phyloP scores from a whole-genome alignment of 768 basidiomycete species.

The Boletus patriciae region DNA sequence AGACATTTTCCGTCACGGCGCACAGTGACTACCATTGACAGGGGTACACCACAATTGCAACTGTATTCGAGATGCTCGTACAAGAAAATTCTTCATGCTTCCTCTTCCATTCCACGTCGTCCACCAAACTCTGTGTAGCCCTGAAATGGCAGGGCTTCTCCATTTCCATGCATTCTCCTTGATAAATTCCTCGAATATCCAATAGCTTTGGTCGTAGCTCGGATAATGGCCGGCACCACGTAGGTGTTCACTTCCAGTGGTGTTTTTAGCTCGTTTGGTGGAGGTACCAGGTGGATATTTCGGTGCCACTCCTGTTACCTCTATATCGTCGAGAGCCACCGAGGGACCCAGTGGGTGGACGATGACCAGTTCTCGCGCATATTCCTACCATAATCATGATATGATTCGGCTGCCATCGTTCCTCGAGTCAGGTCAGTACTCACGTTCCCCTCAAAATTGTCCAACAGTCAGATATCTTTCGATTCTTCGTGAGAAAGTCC shows the following conservation, averaged over 20 bases:
- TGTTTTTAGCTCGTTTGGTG: conserved; percentile 32
- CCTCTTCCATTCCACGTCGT: conserved; percentile 41
- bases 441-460: conserved; percentile 81
- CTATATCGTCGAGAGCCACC: conserved; percentile 29
- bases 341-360: conserved; percentile 57
- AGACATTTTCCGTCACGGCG: conserved; percentile 4
- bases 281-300: conserved; percentile 41
- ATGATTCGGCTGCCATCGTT: not conserved
- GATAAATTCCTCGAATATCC: conserved; percentile 85
- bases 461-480: conserved; percentile 69
- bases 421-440: conserved; percentile 27
- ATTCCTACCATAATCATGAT: conserved; percentile 56
- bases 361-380: conserved; percentile 52
- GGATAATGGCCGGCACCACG: conserved; percentile 47
- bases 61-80: too few relatives aligned
- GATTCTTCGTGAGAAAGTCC: conserved; percentile 66
- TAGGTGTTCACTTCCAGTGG: conserved; percentile 67
- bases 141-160: conserved; percentile 48
- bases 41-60: not conserved
- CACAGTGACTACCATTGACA: not conserved
- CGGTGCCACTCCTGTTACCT: conserved; percentile 36
- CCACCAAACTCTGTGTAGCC: conserved; percentile 58
- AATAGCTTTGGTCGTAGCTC: conserved; percentile 59
- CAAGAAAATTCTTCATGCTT: not conserved
- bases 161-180: conserved; percentile 75